Evolutionary conservation across 2,329 filamentous ascomycete species (phyloP), one percentile per base, ranked within the genome.

Genomic region (Colletotrichum sp.): DNA sequence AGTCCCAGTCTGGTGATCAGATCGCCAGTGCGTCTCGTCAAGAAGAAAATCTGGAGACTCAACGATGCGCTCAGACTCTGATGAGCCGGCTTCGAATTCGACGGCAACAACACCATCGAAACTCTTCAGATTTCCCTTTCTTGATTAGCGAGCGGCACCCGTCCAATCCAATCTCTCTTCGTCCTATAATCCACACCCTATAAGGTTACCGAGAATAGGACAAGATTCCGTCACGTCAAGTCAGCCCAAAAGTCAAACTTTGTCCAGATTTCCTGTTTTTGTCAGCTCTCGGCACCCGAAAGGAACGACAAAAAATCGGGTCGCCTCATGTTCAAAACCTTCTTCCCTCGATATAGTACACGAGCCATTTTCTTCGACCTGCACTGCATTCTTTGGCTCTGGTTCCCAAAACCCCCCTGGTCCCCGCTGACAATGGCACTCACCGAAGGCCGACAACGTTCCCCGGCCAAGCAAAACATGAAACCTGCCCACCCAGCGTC

Each of bases 401-500:
- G 43, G 11, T 0, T 24, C 43, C 43, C 43, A 8, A 5, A 21
- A 24, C 18, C 54, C 57, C 58, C 57, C 57, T 68, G 69, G 69
- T 47, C 36, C 58, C 31, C 21, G n/a, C 29, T 21, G 3, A 16
- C 47, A 51, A 47, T 34, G 27, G 34, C 54, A 47, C 21, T 47
- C 61, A 47, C 71, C 55, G 43, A 73, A 63, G 9, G 47, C 34
- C 43, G 68, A 55, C 57, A 43, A 67, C 24, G 55, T 47, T 64
- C 16, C 67, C 62, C 57, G 29, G 67, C 34, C 61, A 38, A 27
- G 24, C 11, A 29, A 59, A 61, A 73, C 55, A 21, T 71, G 71
- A 70, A 73, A 71, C 71, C 59, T 27, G 65, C 43, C 58, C 24
- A 59, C 54, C 58, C 61, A 31, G 58, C 58, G 34, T n/a, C 58